phyloP scores from a whole-genome alignment of 179 eudicot genomes.

The Actinidia chinensis region DNA sequence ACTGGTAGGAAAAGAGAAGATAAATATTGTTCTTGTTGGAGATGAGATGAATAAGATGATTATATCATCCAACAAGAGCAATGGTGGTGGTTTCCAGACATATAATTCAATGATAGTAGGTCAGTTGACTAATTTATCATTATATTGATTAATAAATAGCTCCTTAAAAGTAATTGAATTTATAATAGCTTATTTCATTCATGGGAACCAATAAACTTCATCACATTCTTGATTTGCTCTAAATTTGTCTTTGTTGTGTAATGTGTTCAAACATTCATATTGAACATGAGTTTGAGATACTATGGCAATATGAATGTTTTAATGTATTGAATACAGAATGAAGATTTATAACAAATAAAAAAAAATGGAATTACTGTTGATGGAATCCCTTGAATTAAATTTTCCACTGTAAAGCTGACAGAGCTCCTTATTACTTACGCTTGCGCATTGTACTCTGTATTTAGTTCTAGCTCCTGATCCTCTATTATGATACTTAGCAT shows the following conservation, averaged over 20 bases:
- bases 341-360: background rate
- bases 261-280: no score
- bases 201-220: no score
- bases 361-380: background rate
- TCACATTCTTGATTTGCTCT: no score
- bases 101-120: background rate
- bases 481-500: background rate
- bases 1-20: slow-evolving; percentile 35
- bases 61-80: slow-evolving; percentile 36
- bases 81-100: slow-evolving; percentile 27
- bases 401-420: background rate
- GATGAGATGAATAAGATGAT: slow-evolving; percentile 40
- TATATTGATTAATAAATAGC: no score
- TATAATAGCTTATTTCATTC: no score
- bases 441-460: background rate
- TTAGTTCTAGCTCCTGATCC: background rate
- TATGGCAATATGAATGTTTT: no score
- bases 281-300: no score
- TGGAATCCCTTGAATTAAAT: background rate
- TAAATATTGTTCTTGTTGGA: slow-evolving; percentile 37
- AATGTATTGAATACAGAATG: background rate
- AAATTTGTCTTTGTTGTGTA: no score
- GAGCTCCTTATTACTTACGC: background rate
- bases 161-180: no score
- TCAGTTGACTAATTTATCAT: background rate